Evolutionary conservation across 2,329 filamentous ascomycete genomes (phyloP).

Genomic region (Pseudogymnoascus sp.): DNA sequence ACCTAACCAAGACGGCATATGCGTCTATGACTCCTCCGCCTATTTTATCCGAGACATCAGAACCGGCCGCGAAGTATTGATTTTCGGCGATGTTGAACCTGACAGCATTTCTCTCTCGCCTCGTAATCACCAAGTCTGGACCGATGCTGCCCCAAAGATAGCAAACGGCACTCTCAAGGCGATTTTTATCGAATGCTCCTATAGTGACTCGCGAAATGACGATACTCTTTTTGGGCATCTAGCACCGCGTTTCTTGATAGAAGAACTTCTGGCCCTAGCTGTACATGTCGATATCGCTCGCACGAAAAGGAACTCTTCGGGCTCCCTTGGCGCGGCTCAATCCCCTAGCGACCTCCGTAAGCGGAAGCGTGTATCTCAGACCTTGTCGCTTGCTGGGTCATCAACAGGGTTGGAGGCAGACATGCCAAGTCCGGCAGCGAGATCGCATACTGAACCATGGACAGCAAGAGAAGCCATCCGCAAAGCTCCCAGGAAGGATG

Average conservation of each 20-base stretch:
- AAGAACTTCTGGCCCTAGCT: constrained; percentile 67
- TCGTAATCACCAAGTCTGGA: constrained; percentile 76
- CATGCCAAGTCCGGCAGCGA: constrained; percentile 10
- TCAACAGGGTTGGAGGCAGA: constrained; percentile 16
- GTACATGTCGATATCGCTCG: constrained; percentile 20
- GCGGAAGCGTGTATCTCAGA: constrained; percentile 46
- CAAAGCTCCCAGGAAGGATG: not conserved
- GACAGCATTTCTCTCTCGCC: constrained; percentile 76
- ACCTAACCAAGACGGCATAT: constrained; percentile 38
- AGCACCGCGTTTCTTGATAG: constrained; percentile 70
- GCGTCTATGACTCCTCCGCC: constrained; percentile 79
- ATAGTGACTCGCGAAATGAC: constrained; percentile 69
- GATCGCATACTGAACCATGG: not conserved
- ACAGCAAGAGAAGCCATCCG: not conserved
- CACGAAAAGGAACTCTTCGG: constrained; percentile 8
- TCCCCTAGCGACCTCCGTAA: constrained; percentile 34
- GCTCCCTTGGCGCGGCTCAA: not conserved
- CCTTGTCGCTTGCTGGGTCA: constrained; percentile 16
- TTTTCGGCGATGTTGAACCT: constrained; percentile 93
- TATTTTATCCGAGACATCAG: constrained; percentile 79
- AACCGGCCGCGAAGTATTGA: constrained; percentile 68
- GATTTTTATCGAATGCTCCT: constrained; percentile 94
- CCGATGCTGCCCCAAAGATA: constrained; percentile 79
- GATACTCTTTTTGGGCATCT: constrained; percentile 81
- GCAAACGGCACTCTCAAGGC: constrained; percentile 61